These are phyloP conservation scores for Coniochaeta prunicola DNA, from an alignment of 2,329 filamentous ascomycete species.

Conservation along the genomic window DNA sequence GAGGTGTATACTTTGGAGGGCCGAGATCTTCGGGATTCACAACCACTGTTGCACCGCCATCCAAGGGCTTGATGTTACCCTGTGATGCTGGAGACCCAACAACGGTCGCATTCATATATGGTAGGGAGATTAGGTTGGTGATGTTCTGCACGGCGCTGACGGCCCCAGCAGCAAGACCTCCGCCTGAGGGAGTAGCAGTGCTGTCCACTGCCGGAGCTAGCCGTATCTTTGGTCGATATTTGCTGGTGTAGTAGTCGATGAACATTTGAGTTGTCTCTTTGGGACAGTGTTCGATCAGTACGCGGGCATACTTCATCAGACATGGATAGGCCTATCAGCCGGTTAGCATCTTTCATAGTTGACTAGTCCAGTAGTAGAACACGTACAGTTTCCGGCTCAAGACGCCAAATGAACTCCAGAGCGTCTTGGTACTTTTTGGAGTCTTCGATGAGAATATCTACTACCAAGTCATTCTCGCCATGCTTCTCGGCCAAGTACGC, in stretches of 20 bases:
- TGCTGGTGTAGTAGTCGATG: slow-evolving; percentile 88
- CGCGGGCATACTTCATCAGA: slow-evolving; percentile 90
- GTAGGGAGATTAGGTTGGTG: slow-evolving; percentile 73
- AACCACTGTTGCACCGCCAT: slow-evolving; percentile 44
- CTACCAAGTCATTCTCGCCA: slow-evolving; percentile 85
- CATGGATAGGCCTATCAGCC: slow-evolving; percentile 66
- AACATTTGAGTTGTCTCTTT: slow-evolving; percentile 79
- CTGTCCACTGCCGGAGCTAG: slow-evolving; percentile 26
- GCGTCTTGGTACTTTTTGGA: slow-evolving; percentile 86
- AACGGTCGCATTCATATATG: slow-evolving; percentile 68
- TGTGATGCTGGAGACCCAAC: slow-evolving; percentile 45
- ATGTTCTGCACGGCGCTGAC: slow-evolving; percentile 80
- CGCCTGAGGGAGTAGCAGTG: slow-evolving; percentile 27
- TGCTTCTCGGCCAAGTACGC: slow-evolving; percentile 93
- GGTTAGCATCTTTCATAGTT: slow-evolving; percentile 20
- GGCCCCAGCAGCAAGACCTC: slow-evolving; percentile 48
- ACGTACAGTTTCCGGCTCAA: slow-evolving; percentile 70
- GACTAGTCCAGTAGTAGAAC: background rate
- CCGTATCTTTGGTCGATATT: slow-evolving; percentile 68
- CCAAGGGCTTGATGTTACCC: slow-evolving; percentile 38
- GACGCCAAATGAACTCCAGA: slow-evolving; percentile 81
- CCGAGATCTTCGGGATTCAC: slow-evolving; percentile 39
- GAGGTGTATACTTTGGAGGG: slow-evolving; percentile 61
- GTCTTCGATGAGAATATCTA: slow-evolving; percentile 93
- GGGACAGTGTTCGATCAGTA: slow-evolving; percentile 81